A percentile compares a stretch with the other conserved stretches of the same genome.
phyloP scores from a whole-genome alignment of 345 rosid genomes.

The Eucalyptus pumila region DNA sequence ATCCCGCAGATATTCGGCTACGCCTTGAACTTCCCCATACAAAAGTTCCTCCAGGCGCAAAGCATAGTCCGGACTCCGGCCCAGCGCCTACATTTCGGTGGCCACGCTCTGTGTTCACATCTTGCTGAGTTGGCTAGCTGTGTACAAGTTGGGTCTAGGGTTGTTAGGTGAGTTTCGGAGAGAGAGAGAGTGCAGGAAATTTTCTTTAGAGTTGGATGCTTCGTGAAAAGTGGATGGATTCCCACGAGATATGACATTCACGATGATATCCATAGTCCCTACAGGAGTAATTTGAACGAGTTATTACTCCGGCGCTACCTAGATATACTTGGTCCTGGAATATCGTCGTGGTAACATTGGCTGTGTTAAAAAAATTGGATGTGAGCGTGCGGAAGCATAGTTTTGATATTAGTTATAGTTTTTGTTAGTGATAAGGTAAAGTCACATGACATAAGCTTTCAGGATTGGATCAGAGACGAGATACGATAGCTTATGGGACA shows the following conservation, averaged over 20 bases:
- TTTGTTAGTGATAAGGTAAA: too few species aligned
- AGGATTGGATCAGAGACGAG: too few species aligned
- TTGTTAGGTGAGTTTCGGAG: not conserved
- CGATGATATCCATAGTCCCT: not conserved
- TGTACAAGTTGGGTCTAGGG: not conserved
- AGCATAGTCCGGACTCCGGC: constrained; percentile 29
- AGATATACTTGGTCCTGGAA: too few species aligned
- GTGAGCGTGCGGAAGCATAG: too few species aligned
- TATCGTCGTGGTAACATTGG: not conserved
- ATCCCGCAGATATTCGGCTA: constrained; percentile 74
- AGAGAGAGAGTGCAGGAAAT: not conserved
- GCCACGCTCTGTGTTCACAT: not conserved
- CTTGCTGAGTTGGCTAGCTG: not conserved
- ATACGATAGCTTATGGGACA: too few species aligned
- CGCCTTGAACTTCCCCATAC: constrained; percentile 64
- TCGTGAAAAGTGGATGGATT: not conserved
- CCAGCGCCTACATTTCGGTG: not conserved
- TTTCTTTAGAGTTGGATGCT: not conserved
- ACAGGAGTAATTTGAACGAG: not conserved
- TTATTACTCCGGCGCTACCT: not conserved
- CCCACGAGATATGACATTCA: not conserved
- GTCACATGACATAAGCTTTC: too few species aligned
- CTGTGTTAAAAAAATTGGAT: too few species aligned
- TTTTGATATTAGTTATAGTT: too few species aligned
- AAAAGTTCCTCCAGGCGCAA: constrained; percentile 54